Evolutionary conservation across 805 yeast species (phyloP).

Genomic region (Metschnikowia colocasiae): DNA sequence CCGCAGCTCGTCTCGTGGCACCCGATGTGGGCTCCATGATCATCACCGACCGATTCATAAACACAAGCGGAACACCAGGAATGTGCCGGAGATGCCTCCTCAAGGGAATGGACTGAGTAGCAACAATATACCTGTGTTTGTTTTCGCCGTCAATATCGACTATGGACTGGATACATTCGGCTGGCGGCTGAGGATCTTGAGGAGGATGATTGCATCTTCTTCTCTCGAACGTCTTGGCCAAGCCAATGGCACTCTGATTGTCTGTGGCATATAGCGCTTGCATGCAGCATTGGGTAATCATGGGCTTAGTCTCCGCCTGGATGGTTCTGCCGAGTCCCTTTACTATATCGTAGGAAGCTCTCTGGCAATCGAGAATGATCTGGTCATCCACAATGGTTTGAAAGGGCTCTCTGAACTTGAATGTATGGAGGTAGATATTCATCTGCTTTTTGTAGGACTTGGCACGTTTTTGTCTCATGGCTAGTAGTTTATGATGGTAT

Average conservation of each 20-base stretch:
- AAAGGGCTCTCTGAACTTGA: slow-evolving; percentile 90
- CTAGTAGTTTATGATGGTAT: background rate
- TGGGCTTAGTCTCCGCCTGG: slow-evolving; percentile 79
- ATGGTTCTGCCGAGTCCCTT: slow-evolving; percentile 77
- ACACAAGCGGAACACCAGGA: slow-evolving; percentile 88
- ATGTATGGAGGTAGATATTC: slow-evolving; percentile 77
- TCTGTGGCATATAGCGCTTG: slow-evolving; percentile 72
- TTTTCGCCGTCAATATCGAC: slow-evolving; percentile 71
- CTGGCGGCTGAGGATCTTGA: slow-evolving; percentile 56
- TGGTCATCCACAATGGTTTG: slow-evolving; percentile 87
- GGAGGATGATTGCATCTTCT: slow-evolving; percentile 87
- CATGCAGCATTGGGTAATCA: slow-evolving; percentile 96
- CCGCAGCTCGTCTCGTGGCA: slow-evolving; percentile 47
- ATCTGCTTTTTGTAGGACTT: slow-evolving; percentile 91
- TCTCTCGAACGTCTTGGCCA: slow-evolving; percentile 83
- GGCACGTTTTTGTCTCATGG: slow-evolving; percentile 95
- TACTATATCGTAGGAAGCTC: slow-evolving; percentile 70
- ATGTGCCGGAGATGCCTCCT: slow-evolving; percentile 66
- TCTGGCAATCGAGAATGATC: slow-evolving; percentile 60
- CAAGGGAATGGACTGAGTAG: slow-evolving; percentile 70
- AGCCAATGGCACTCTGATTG: slow-evolving; percentile 70
- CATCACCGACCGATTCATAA: slow-evolving; percentile 89
- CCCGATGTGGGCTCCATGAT: slow-evolving; percentile 90
- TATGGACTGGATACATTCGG: slow-evolving; percentile 71
- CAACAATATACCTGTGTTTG: slow-evolving; percentile 88